Evolutionary conservation across 768 basidiomycete genomes (phyloP).

Genomic region (Leucosporidium scottii): DNA sequence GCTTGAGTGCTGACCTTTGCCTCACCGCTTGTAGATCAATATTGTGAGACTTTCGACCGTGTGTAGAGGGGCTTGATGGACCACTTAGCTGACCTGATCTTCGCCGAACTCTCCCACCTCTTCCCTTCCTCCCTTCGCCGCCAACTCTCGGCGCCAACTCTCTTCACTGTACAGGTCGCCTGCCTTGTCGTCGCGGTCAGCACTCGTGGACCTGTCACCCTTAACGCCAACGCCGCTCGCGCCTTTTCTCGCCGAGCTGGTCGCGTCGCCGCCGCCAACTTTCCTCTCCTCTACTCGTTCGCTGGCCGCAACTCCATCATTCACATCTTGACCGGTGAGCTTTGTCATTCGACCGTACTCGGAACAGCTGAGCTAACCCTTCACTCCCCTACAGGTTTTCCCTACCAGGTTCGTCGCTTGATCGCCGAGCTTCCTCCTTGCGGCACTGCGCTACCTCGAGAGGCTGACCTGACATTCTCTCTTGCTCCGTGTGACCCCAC

Average conservation of each 20-base stretch:
- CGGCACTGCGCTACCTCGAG: too few species aligned
- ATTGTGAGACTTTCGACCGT: too few species aligned
- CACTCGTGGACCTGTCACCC: neutral
- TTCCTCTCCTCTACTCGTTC: conserved; percentile 16
- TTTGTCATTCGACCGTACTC: too few species aligned
- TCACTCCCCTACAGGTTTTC: conserved; percentile 5
- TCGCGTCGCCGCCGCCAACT: conserved; percentile 21
- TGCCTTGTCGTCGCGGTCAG: neutral
- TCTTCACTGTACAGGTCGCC: neutral
- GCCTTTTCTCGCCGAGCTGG: conserved; percentile 22
- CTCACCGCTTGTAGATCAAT: too few species aligned
- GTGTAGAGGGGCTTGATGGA: too few species aligned
- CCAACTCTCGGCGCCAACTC: neutral
- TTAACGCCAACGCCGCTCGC: conserved; percentile 1
- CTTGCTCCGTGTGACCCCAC: neutral
- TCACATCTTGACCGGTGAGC: conserved; percentile 12
- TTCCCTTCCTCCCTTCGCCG: too few species aligned
- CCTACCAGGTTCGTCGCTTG: conserved; percentile 8
- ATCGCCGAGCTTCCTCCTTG: too few species aligned
- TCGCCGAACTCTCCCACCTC: too few species aligned
- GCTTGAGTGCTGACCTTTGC: too few species aligned
- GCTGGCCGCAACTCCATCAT: conserved; percentile 25
- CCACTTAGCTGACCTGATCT: too few species aligned
- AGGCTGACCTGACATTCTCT: too few species aligned
- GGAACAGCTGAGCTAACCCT: neutral